Evolutionary conservation across 768 basidiomycete genomes (phyloP), one percentile per base, ranked within the genome.

Genomic region (Serendipita indica): DNA sequence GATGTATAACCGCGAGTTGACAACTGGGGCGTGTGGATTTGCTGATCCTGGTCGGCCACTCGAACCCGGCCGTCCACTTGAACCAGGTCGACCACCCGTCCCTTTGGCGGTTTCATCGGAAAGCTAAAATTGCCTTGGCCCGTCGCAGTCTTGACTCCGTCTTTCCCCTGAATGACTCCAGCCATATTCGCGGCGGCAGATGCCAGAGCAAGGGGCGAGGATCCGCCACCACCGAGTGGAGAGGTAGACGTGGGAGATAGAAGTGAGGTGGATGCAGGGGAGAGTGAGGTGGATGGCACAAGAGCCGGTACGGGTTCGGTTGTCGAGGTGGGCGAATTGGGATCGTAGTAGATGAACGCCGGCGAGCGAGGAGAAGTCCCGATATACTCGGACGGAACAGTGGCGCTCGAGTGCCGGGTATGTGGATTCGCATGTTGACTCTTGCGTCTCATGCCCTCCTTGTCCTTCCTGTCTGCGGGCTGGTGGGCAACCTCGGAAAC

Each of bases 381-480:
- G 49, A 54, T 54, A 33, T 54, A 54, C 49, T 54, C 49, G n/a
- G 49, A 54, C 2, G 49, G 49, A 28, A 54, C 49, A 0, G 49
- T 54, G 4, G 49, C 49, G n/a, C 49, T 54, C 16, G 49, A 54
- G 30, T 54, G 49, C 5, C 49, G 12, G 4, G 49, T 54, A 33
- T 54, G 49, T 30, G 22, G 10, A 33, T 54, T 54, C 49, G 49
- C 49, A 18, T 54, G 49, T 10, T 43, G 41, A n/a, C n/a, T n/a
- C 2, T 7, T 25, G 7, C n/a, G 5, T n/a, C 41, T 43, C 41
- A 25, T 37, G 10, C 35, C 35, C 18, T 18, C 35, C 12, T 10
- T n/a, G n/a, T 25, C 27, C 41, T 43, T 43, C 41, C 27, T 25
- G 7, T 25, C 41, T 43, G 18, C 41, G 27, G 5, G 2, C 41